Base-by-base conservation (phyloP, 2,329 filamentous ascomycete genomes). In the Sporothrix brunneoviolacea region DNA sequence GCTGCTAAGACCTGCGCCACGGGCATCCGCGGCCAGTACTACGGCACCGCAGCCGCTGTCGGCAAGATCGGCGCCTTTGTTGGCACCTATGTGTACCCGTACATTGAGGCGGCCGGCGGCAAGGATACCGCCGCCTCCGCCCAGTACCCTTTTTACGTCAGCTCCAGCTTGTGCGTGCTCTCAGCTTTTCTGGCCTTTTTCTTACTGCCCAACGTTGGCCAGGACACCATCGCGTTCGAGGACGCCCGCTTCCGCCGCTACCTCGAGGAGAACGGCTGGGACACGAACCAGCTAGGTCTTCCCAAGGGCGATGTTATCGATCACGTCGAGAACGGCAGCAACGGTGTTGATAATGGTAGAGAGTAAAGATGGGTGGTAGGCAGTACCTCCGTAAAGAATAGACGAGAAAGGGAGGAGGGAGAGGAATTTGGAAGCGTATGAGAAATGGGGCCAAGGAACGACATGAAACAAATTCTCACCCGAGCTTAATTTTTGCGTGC, bases 111-210 rank as follows among this genome's bases (percentile, higher is more conserved):
- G 0, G 82, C 79, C 0, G 82, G 79, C 8, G 75, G 75, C 1
- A 62, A 72, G 49, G 71, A 76, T 48, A 67, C 68, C 0, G 68
- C 77, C 18, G 74, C 79, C 18, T 74, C 75, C 5, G 88, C 88
- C 1, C 89, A 95, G 63, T 89, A 94, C 58, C 90, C 90, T 0
- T 96, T 95, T 70, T 95, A 83, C 66, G 88, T 96, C n/a, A 84
- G 83, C 2, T 86, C 83, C 35, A 73, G 79, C 21, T 67, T 95
- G 50, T 93, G 88, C 58, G 67, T 94, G n/a, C 71, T 95, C 43
- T 84, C 82, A 2, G 88, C 87, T 0, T 67, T 70, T 9, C 64
- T 91, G 24, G 79, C 72, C 2, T 70, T 85, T 8, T 79, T 89
- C 59, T 76, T 78, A 52, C 66, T 95, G 44, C 91, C 91, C 0